Evolutionary conservation across 331 rosid genomes (phyloP).

Genomic region (Malus hybrid): DNA sequence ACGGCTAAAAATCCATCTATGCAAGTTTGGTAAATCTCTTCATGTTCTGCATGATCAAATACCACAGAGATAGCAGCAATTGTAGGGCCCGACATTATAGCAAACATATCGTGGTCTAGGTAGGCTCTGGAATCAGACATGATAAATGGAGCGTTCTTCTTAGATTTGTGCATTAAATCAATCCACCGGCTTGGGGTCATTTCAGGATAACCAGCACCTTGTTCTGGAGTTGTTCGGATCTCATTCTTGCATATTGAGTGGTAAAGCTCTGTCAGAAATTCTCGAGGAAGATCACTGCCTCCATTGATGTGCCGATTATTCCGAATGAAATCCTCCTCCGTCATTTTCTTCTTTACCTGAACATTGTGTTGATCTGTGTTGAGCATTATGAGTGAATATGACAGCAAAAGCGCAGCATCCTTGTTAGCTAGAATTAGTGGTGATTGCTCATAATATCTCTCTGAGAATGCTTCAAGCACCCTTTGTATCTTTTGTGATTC

Average conservation of each 20-base stretch:
- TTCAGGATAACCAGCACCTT: conserved; percentile 84
- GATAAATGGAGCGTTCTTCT: conserved; percentile 75
- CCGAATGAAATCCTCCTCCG: conserved; percentile 87
- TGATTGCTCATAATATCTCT: conserved; percentile 90
- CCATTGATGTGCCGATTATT: conserved; percentile 86
- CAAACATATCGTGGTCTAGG: conserved; percentile 89
- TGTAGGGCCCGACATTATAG: conserved; percentile 90
- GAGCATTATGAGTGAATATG: conserved; percentile 81
- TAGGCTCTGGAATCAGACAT: conserved; percentile 76
- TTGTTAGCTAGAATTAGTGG: conserved; percentile 80
- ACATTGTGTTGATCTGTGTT: conserved; percentile 92
- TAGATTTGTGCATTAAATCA: conserved; percentile 74
- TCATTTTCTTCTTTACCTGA: conserved; percentile 94
- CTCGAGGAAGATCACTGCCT: conserved; percentile 88
- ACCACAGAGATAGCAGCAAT: conserved; percentile 95
- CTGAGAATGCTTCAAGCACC: conserved; percentile 98
- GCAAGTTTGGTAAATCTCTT: conserved; percentile 86
- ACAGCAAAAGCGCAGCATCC: conserved; percentile 86
- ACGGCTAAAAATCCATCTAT: conserved; percentile 90
- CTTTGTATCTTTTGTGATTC: conserved; percentile 99
- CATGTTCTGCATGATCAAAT: conserved; percentile 87
- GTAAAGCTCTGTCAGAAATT: conserved; percentile 60
- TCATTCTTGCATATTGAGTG: conserved; percentile 87
- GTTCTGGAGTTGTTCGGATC: conserved; percentile 88
- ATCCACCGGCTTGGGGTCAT: conserved; percentile 96